phyloP scores from a whole-genome alignment of 371 early-diverging fungal species.

The Lichtheimia ornata region DNA sequence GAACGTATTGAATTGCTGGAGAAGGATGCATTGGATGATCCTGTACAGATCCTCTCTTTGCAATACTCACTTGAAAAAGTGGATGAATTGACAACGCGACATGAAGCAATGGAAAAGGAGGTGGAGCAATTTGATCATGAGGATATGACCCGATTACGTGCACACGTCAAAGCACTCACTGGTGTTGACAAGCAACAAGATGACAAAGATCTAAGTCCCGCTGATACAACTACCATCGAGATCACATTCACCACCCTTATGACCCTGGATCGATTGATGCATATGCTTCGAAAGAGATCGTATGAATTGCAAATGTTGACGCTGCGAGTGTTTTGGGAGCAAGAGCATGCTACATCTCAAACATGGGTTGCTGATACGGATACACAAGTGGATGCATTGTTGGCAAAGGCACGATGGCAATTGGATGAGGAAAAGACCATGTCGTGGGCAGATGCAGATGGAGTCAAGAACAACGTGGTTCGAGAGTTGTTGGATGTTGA shows the following conservation, averaged over 20 bases:
- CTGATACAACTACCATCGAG: constrained; percentile 58
- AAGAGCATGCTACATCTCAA: constrained; percentile 27
- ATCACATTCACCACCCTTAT: constrained; percentile 52
- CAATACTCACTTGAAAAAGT: constrained; percentile 28
- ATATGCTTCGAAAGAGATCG: constrained; percentile 32
- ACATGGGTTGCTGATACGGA: constrained; percentile 29
- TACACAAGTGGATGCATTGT: constrained; percentile 26
- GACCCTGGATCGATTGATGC: constrained; percentile 49
- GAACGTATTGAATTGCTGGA: constrained; percentile 34
- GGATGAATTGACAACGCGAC: constrained; percentile 23
- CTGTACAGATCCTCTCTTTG: neutral
- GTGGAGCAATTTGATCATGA: constrained; percentile 42
- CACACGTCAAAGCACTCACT: constrained; percentile 54
- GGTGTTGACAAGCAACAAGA: constrained; percentile 27
- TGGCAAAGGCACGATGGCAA: constrained; percentile 37
- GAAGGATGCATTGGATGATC: constrained; percentile 15
- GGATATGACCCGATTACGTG: constrained; percentile 52
- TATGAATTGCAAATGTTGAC: constrained; percentile 47
- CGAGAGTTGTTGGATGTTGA: constrained; percentile 30
- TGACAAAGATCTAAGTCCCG: constrained; percentile 46
- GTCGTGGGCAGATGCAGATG: neutral
- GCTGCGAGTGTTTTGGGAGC: constrained; percentile 49
- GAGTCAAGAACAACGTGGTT: constrained; percentile 18
- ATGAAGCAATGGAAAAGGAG: constrained; percentile 30
- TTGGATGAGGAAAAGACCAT: constrained; percentile 15